Base-by-base conservation (phyloP, 83 land plant genomes). In the Diphasiastrum complanatum region DNA sequence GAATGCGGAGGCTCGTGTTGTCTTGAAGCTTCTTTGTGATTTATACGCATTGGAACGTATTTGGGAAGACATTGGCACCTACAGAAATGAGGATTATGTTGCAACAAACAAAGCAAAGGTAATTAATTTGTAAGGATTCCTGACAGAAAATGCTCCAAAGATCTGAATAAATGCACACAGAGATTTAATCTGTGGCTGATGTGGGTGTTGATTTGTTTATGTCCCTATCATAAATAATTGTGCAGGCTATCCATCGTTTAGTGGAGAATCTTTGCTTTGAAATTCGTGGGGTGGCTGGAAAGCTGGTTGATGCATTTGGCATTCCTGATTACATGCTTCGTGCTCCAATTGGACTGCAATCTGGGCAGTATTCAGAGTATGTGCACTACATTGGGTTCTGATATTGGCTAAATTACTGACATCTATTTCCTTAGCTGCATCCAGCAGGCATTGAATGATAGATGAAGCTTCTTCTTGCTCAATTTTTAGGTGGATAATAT, bases 81-180 rank as follows among this genome's bases (percentile, higher is more conserved):
- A 83, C 66, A 70, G 95, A 5, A 92, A 85, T 73, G 88, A 88
- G 34, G 98, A 92, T 60, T 92, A 88, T 67, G 87, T 92, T 2
- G 96, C 98, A 4, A 95, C 98, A 4, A 92, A 92, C 61, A 92
- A 92, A 50, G 98, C 98, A 25, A 92, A 92, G 98, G 98, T 92
- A 74, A 25, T n/a, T n/a, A n/a, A n/a, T n/a, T n/a, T n/a, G n/a
- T n/a, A n/a, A n/a, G n/a, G n/a, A n/a, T n/a, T n/a, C n/a, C n/a
- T n/a, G n/a, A n/a, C n/a, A n/a, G n/a, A n/a, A n/a, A n/a, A n/a
- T n/a, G n/a, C n/a, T n/a, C n/a, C n/a, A n/a, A n/a, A n/a, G n/a
- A n/a, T n/a, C n/a, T n/a, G n/a, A n/a, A n/a, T n/a, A n/a, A n/a
- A n/a, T n/a, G n/a, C n/a, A n/a, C n/a, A n/a, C n/a, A n/a, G n/a